Conservation (phyloP, 768 basidiomycete genomes). For the Lactifluus volemus region DNA sequence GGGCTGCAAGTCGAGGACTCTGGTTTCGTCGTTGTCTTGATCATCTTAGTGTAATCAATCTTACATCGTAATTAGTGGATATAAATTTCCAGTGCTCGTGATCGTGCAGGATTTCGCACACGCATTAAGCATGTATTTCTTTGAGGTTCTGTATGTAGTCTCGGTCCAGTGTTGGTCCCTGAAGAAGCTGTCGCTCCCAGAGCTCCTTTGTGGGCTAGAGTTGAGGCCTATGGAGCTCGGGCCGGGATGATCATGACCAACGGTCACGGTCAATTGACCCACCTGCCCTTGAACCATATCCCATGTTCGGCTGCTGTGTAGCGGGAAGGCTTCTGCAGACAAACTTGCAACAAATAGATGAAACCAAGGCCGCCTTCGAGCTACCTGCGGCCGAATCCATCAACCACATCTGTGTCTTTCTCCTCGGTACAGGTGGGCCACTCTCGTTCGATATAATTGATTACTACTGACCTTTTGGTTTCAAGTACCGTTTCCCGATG, state of each 20-base stretch:
- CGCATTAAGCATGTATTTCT: no score
- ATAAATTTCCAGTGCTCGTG: no score
- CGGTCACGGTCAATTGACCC: no score
- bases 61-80: no score
- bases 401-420: constrained; percentile 81
- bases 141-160: no score
- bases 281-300: not conserved
- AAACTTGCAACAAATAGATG: constrained; percentile 71
- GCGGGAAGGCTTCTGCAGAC: constrained; percentile 75
- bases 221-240: not conserved
- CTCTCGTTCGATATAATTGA: not conserved
- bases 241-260: not conserved
- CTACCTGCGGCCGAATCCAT: constrained; percentile 61
- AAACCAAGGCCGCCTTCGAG: constrained; percentile 75
- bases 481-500: constrained; percentile 70
- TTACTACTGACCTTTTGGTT: not conserved
- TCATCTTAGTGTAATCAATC: no score
- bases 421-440: constrained; percentile 56
- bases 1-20: no score
- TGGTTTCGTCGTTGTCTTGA: no score
- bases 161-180: no score
- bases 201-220: no score
- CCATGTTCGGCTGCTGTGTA: constrained; percentile 70
- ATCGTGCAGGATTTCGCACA: no score
- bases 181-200: no score